phyloP scores from a whole-genome alignment of 2,329 filamentous ascomycete genomes.

The Curvularia eragrostidis region DNA sequence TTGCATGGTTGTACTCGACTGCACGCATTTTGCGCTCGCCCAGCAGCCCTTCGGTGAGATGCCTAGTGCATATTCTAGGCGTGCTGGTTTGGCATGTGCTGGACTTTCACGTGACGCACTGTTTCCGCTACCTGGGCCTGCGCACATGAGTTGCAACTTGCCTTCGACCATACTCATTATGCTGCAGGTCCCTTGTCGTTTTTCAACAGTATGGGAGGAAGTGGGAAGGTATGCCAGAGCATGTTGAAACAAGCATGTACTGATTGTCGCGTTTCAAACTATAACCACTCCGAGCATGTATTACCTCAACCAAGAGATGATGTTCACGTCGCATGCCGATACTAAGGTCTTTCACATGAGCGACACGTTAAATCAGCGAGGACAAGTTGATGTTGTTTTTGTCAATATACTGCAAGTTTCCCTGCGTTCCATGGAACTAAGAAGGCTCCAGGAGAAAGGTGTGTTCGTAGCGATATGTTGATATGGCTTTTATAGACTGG shows the following conservation, averaged over 20 bases:
- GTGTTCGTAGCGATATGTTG: too few relatives aligned
- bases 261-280: not conserved
- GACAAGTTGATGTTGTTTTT: not conserved
- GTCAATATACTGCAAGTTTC: too few relatives aligned
- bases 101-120: conserved; percentile 4
- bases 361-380: not conserved
- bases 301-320: not conserved
- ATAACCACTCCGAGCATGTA: not conserved
- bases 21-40: conserved; percentile 13
- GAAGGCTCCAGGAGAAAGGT: not conserved
- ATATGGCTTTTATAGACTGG: not conserved
- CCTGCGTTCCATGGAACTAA: too few relatives aligned
- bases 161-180: not conserved
- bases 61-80: not conserved
- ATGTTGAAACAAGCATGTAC: not conserved
- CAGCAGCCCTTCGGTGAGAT: not conserved
- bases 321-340: not conserved
- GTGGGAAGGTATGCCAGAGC: not conserved
- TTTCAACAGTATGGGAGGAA: not conserved
- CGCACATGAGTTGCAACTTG: not conserved
- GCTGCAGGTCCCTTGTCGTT: not conserved
- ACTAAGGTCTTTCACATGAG: not conserved
- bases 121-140: not conserved
- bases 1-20: conserved; percentile 22
- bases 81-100: not conserved